Percentiles rank a stretch among this genome's conserved stretches.
Conservation (phyloP, 1,284 basidiomycete species). For the Ganoderma resinaceum region DNA sequence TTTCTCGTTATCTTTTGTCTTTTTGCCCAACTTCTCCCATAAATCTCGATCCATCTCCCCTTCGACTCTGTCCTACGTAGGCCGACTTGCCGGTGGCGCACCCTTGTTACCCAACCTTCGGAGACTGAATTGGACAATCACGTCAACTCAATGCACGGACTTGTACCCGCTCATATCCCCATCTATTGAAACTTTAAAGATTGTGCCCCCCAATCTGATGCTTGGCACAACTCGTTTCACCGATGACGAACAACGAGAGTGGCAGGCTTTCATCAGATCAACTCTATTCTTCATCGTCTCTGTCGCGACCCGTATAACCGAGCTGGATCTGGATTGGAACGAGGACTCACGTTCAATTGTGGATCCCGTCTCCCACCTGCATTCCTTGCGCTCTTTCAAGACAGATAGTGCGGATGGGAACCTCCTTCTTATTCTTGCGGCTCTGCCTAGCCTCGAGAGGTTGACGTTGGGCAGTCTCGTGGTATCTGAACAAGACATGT, state of each 20-base stretch:
- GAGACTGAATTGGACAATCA: neutral
- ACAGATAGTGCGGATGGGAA: neutral
- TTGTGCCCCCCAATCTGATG: neutral
- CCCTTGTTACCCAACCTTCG: neutral
- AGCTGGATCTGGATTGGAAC: neutral
- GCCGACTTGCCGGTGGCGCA: neutral
- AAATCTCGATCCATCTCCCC: neutral
- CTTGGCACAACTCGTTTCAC: neutral
- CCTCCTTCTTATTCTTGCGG: neutral
- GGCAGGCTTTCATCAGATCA: neutral
- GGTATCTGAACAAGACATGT: neutral
- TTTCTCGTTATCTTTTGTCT: too few species aligned
- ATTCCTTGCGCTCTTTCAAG: neutral
- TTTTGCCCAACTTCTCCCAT: too few species aligned
- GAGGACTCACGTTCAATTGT: neutral
- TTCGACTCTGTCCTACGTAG: neutral
- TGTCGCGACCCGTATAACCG: neutral
- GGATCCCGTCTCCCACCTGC: neutral
- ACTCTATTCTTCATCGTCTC: neutral
- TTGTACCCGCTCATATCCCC: neutral
- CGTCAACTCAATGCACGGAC: neutral
- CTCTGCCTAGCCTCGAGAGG: neutral
- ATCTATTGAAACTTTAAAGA: neutral
- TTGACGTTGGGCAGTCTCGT: neutral
- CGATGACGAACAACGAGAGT: neutral